phyloP scores from a whole-genome alignment of 2,329 filamentous ascomycete species.

The Rachicladosporium sp. region DNA sequence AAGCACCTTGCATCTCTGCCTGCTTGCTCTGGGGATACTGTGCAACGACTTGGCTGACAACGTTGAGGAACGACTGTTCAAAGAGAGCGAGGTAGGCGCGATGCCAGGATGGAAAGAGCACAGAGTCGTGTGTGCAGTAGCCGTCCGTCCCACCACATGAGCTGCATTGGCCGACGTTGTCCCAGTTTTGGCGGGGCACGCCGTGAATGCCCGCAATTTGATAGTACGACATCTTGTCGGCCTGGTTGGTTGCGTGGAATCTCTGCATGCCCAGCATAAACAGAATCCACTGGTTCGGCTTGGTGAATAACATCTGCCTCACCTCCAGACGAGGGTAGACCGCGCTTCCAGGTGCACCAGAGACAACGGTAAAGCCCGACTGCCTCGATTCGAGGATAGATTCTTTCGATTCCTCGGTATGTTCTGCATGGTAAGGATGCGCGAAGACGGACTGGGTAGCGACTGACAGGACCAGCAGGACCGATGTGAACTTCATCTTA shows the following conservation, averaged over 20 bases:
- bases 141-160: constrained; percentile 17
- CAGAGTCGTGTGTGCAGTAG: constrained; percentile 24
- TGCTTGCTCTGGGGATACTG: constrained; percentile 11
- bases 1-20: constrained; percentile 14
- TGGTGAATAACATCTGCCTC: constrained; percentile 12
- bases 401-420: not conserved
- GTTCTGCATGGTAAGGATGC: constrained; percentile 2
- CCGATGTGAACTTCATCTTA: constrained; percentile 9
- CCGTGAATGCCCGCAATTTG: constrained; percentile 20
- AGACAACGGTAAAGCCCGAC: constrained; percentile 7
- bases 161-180: constrained; percentile 18
- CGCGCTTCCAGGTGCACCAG: constrained; percentile 8
- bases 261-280: constrained; percentile 15
- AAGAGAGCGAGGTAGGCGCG: constrained; percentile 22
- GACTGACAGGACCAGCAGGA: constrained; percentile 6
- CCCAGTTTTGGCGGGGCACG: constrained; percentile 19
- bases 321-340: constrained; percentile 16
- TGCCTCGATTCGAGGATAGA: constrained; percentile 4
- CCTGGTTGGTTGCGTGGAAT: constrained; percentile 11
- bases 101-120: constrained; percentile 24
- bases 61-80: constrained; percentile 21
- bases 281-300: constrained; percentile 14
- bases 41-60: constrained; percentile 17
- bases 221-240: constrained; percentile 13
- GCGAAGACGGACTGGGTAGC: constrained; percentile 4